A percentile compares a stretch with the other conserved stretches of the same genome.
phyloP scores from a whole-genome alignment of 306 rosid species.

The Acacia crassicarpa region DNA sequence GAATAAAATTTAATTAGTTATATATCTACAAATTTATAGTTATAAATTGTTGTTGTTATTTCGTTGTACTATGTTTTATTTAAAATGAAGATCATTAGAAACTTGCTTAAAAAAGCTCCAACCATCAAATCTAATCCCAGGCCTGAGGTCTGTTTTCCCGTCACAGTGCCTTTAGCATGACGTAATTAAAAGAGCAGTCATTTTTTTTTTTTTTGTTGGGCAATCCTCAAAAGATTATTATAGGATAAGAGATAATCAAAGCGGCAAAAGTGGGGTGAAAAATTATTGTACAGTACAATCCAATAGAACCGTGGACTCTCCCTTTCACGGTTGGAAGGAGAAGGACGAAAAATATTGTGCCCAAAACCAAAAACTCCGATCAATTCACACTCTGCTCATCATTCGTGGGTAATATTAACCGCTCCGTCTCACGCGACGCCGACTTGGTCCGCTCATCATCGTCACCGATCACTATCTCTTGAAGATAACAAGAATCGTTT shows the following conservation, averaged over 20 bases:
- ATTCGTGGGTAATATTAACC: conserved; percentile 34
- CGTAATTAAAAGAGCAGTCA: conserved; percentile 24
- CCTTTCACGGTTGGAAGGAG: not conserved
- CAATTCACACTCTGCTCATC: conserved; percentile 16
- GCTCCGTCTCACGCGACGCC: conserved; percentile 64
- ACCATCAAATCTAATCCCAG: not conserved
- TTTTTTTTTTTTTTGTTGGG: not conserved
- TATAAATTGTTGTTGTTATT: not conserved
- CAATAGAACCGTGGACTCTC: conserved; percentile 35
- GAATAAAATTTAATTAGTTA: not conserved
- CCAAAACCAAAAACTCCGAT: not conserved
- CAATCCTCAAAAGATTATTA: conserved; percentile 27
- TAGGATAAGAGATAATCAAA: conserved; percentile 28
- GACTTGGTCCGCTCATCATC: conserved; percentile 33
- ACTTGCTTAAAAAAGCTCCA: not conserved
- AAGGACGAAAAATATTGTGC: conserved; percentile 22
- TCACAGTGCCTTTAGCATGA: not conserved
- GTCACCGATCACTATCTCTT: conserved; percentile 50
- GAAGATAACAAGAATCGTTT: conserved; percentile 27
- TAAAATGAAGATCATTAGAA: not conserved
- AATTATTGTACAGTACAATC: conserved; percentile 34
- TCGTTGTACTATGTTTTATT: too few species aligned
- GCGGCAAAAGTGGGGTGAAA: not conserved
- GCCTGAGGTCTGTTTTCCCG: not conserved
- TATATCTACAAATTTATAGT: not conserved